Base-by-base conservation (phyloP, 148 eudicot species). In the Fagopyrum esculentum region DNA sequence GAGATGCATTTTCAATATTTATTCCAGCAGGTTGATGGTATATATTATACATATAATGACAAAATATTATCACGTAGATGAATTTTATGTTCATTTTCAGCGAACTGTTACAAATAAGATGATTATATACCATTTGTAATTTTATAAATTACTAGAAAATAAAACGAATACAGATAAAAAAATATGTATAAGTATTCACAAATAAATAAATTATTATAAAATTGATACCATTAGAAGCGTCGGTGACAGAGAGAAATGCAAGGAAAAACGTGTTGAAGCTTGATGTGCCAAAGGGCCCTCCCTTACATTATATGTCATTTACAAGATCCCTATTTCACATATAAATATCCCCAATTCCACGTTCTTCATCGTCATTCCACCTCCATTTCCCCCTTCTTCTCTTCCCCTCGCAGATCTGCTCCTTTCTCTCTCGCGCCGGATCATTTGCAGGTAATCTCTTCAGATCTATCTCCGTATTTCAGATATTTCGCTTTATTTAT, bases 181-280 rank as follows among this genome's bases (percentile, higher is more conserved):
- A 22, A 22, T 22, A 22, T 22, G 0, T 22, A 22, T 22, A 22
- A 22, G 26, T 22, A 22, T 22, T 22, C 26, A 22, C 0, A 22
- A 22, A 22, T 0, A 22, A 22, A 22, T 22, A 22, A 22, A 22
- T 22, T 22, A 22, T 22, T 22, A 22, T 22, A 57, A 57, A 61
- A 35, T 35, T 35, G 0, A 35, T 35, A 35, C 40, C 40, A 35
- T 35, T 35, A 35, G 43, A 61, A 61, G 35, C 68, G 68, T 61
- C 68, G 68, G 68, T 61, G 43, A 61, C 68, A 29, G 68, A 61
- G 44, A 43, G 30, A 61, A 61, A 29, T 6, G 64, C 15, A 1
- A 26, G 68, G 68, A 29, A 61, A 61, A 61, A 61, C 68, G 68
- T 61, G 68, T 61, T 61, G 68, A 61, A 26, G 68, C 68, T 16